Base-by-base conservation (phyloP, 2,329 filamentous ascomycete species). In the Akanthomyces dipterigenus region DNA sequence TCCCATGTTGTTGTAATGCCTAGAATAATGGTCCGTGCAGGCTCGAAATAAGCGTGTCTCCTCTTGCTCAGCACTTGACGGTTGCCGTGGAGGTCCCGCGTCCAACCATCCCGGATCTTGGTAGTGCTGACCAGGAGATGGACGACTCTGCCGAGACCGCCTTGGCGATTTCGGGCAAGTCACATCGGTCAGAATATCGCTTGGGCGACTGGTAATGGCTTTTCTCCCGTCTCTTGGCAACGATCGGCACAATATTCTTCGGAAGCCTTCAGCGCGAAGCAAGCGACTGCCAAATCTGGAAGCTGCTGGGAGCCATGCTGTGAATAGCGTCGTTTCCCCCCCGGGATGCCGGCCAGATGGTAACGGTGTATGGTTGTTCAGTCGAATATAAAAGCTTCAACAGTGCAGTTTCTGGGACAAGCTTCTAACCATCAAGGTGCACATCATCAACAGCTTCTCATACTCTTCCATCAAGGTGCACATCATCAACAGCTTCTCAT, bases 161-260 rank as follows among this genome's bases (percentile, higher is more conserved):
- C 34, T 57, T 60, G 59, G 40, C 51, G 38, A 28, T 55, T 61
- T 61, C 43, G 5, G 51, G 59, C 59, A 61, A 61, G 59, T 56
- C 51, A 26, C 45, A 50, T 56, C 40, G 38, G 12, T 9, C 12
- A 43, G 11, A 42, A 34, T 22, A 18, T 50, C 36, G 24, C 24
- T 28, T 34, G 18, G 8, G 31, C 22, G 46, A 51, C 38, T 22
- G 16, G 51, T 7, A 12, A 20, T 49, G 28, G 16, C 28, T 38
- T 38, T 48, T 49, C 31, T 34, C 55, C 38, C 31, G 34, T 7
- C 11, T 24, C 22, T 51, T 53, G 38, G 28, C 12, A 60, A 16
- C 34, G 48, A 60, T 60, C 48, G 40, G 28, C 57, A 18, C 31
- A 18, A 2, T 57, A 34, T 43, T 50, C 16, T 43, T 18, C 36